A percentile compares a stretch with the other conserved stretches of the same genome.
phyloP scores from a whole-genome alignment of 306 rosid species.

The Arachis hypogaea region DNA sequence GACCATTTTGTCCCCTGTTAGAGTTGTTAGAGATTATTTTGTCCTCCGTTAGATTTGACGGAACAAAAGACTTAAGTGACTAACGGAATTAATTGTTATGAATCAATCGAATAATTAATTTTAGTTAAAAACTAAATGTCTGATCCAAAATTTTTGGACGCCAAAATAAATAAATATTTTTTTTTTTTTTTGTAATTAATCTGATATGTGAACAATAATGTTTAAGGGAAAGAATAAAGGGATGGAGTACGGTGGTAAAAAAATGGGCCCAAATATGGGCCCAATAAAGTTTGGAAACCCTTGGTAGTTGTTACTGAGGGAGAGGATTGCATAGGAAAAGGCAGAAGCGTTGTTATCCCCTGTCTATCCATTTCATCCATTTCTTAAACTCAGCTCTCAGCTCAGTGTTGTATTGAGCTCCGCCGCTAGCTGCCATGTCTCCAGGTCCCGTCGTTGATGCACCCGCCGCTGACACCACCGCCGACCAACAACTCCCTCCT shows the following conservation, averaged over 20 bases:
- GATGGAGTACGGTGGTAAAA: neutral
- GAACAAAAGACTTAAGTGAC: too few species aligned
- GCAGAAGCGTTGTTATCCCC: conserved; percentile 22
- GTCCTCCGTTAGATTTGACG: too few species aligned
- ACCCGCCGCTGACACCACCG: conserved; percentile 40
- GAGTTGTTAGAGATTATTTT: too few species aligned
- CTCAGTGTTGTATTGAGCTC: neutral
- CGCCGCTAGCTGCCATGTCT: conserved; percentile 54
- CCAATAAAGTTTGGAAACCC: conserved; percentile 45
- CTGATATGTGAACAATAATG: too few species aligned
- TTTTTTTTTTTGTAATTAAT: too few species aligned
- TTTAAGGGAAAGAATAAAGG: neutral
- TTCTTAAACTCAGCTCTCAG: neutral
- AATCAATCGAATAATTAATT: too few species aligned
- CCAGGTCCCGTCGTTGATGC: conserved; percentile 74
- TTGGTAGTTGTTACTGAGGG: neutral
- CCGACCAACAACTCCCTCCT: conserved; percentile 40
- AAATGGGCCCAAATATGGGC: conserved; percentile 38
- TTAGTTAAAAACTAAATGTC: too few species aligned
- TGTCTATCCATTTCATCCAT: neutral
- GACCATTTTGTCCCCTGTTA: too few species aligned
- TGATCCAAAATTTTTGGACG: too few species aligned
- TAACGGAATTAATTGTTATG: too few species aligned
- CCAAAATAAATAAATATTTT: too few species aligned
- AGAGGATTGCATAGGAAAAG: neutral